Percentiles rank a stretch among this genome's conserved stretches.
Conservation (phyloP, 139 green algal species). For the Chlamydomonas applanata region DNA sequence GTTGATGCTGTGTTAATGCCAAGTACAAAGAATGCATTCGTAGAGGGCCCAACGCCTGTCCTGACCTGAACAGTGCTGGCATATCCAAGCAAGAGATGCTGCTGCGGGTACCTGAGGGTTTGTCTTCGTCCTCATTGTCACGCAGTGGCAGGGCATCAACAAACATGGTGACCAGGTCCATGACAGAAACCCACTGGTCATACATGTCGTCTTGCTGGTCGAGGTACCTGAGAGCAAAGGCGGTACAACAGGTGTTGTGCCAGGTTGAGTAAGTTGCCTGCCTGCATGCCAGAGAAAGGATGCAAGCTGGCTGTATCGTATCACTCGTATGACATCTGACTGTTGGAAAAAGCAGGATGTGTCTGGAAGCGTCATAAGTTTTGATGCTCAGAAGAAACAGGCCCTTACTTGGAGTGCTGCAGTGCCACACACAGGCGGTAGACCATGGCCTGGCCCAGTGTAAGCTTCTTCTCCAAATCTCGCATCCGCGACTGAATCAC, state of each 20-base stretch:
- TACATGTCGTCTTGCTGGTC: not conserved
- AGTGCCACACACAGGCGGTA: slow-evolving; percentile 38
- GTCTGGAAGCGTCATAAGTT: too few relatives aligned
- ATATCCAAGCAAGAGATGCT: not conserved
- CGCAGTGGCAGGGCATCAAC: slow-evolving; percentile 30
- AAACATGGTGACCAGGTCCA: slow-evolving; percentile 37
- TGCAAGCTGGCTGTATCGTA: too few relatives aligned
- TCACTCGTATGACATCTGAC: too few relatives aligned
- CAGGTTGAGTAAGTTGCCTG: not conserved
- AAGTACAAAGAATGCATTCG: too few relatives aligned
- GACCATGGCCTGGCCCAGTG: slow-evolving; percentile 36
- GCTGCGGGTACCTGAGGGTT: not conserved
- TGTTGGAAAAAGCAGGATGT: too few relatives aligned
- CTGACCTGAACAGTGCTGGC: not conserved
- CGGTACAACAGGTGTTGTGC: not conserved
- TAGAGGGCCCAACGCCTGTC: too few relatives aligned
- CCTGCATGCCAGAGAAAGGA: not conserved
- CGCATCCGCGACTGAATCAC: not conserved
- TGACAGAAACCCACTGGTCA: slow-evolving; percentile 12
- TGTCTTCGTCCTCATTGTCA: slow-evolving; percentile 17
- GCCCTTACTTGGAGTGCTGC: slow-evolving; percentile 26
- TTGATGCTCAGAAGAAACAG: too few relatives aligned
- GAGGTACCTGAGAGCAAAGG: slow-evolving; percentile 2
- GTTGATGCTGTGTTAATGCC: too few relatives aligned
- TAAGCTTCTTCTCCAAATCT: slow-evolving; percentile 29